phyloP scores from a whole-genome alignment of 2,329 filamentous ascomycete genomes.

The Exophiala oligosperma region DNA sequence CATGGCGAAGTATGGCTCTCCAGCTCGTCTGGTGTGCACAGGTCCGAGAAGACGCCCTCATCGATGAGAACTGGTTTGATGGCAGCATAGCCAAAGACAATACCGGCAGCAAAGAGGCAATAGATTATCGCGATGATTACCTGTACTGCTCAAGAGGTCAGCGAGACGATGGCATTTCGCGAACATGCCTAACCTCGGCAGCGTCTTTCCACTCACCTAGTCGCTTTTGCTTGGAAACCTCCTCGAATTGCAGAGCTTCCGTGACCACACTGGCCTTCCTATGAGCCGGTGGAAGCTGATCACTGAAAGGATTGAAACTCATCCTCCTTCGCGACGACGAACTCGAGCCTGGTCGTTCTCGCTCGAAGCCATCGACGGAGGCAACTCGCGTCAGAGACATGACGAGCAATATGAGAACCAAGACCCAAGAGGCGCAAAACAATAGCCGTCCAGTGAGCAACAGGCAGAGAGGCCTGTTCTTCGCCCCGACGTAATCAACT shows the following conservation, averaged over 20 bases:
- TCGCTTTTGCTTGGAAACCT: conserved; percentile 55
- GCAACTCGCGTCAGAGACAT: conserved; percentile 46
- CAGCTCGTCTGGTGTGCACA: conserved; percentile 58
- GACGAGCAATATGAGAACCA: conserved; percentile 13
- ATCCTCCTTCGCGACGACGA: conserved; percentile 37
- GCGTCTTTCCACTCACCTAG: conserved; percentile 45
- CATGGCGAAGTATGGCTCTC: conserved; percentile 53
- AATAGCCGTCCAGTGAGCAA: background rate
- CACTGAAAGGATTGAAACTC: conserved; percentile 45
- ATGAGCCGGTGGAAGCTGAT: conserved; percentile 38
- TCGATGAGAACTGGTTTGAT: conserved; percentile 76
- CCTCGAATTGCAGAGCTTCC: conserved; percentile 30
- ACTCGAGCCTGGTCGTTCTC: conserved; percentile 33
- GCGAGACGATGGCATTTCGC: background rate
- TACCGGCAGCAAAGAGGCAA: conserved; percentile 74
- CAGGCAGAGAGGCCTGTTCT: background rate
- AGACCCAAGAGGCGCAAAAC: background rate
- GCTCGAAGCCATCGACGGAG: conserved; percentile 47
- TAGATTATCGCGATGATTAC: conserved; percentile 68
- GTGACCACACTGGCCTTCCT: conserved; percentile 28
- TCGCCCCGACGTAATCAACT: background rate
- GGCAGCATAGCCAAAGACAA: conserved; percentile 83
- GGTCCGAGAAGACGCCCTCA: conserved; percentile 69
- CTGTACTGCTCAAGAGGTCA: conserved; percentile 56
- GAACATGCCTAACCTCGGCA: background rate